A percentile compares a stretch with the other conserved stretches of the same genome.
Evolutionary conservation across 768 basidiomycete genomes (phyloP).

Genomic region (Lactifluus piperatus): DNA sequence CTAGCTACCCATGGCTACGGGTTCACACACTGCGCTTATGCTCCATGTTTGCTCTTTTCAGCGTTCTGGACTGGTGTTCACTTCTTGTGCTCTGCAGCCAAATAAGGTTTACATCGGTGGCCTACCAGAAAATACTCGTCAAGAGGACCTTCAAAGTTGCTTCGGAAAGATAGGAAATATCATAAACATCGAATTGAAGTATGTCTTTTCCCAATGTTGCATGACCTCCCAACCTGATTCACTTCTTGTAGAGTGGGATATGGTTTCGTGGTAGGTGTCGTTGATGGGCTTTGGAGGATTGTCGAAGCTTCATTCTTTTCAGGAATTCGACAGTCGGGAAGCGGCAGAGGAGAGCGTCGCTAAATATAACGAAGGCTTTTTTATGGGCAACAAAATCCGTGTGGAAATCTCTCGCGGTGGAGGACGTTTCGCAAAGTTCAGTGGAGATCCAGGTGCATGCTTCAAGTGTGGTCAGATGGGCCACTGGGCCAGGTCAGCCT

Average conservation of each 20-base stretch:
- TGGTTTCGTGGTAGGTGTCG: constrained; percentile 78
- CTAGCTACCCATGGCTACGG: constrained; percentile 28
- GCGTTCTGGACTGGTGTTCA: constrained; percentile 51
- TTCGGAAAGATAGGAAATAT: constrained; percentile 81
- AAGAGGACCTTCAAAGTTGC: constrained; percentile 78
- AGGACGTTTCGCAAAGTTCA: constrained; percentile 68
- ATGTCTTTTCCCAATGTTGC: constrained; percentile 25
- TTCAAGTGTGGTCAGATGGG: constrained; percentile 82
- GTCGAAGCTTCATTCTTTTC: neutral
- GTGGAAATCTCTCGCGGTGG: constrained; percentile 83
- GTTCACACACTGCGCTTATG: constrained; percentile 38
- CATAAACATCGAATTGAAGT: constrained; percentile 76
- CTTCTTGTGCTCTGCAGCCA: constrained; percentile 64
- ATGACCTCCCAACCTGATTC: constrained; percentile 13
- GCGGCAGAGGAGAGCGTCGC: constrained; percentile 82
- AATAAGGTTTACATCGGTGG: constrained; percentile 92
- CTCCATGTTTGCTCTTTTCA: constrained; percentile 30
- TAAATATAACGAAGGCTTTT: constrained; percentile 82
- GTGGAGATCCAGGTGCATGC: constrained; percentile 83
- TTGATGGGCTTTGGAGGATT: neutral
- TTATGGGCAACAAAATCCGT: constrained; percentile 89
- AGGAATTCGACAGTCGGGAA: constrained; percentile 80
- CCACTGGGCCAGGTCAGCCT: constrained; percentile 78
- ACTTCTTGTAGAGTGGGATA: constrained; percentile 58
- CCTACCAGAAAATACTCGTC: constrained; percentile 77